Conservation (phyloP, 202 grass and related monocot genomes). For the Setaria viridis region DNA sequence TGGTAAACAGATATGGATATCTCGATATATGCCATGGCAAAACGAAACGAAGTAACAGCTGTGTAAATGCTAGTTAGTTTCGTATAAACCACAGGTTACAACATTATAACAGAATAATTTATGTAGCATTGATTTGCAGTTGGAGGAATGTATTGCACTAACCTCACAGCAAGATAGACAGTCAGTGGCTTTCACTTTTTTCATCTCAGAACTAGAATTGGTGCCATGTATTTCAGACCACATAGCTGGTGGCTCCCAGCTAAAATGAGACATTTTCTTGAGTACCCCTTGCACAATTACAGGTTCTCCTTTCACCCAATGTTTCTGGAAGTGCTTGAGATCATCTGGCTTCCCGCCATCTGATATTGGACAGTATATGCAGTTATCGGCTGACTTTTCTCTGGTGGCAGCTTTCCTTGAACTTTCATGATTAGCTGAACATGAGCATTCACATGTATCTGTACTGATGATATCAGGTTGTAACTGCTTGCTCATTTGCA, state of each 20-base stretch:
- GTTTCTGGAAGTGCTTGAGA: conserved; percentile 77
- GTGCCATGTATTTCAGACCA: conserved; percentile 64
- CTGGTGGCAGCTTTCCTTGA: conserved; percentile 74
- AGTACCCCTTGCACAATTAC: conserved; percentile 77
- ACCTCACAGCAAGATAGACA: conserved; percentile 89
- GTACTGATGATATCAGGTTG: conserved; percentile 37
- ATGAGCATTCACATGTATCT: conserved; percentile 46
- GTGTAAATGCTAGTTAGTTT: neutral
- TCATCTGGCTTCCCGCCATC: conserved; percentile 55
- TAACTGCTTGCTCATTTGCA: conserved; percentile 34
- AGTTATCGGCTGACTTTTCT: conserved; percentile 68
- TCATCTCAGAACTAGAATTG: conserved; percentile 41
- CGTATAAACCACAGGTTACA: conserved; percentile 14
- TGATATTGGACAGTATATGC: conserved; percentile 72
- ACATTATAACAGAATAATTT: neutral
- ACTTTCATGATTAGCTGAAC: conserved; percentile 44
- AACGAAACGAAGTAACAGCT: neutral
- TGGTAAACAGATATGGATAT: neutral
- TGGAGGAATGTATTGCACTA: conserved; percentile 29
- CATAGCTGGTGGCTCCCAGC: conserved; percentile 71
- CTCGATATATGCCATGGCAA: neutral
- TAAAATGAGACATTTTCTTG: conserved; percentile 59
- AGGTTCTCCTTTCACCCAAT: conserved; percentile 92
- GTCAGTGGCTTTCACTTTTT: conserved; percentile 58
- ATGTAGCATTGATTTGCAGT: conserved; percentile 2